Percentiles rank a stretch among this genome's conserved stretches.
Evolutionary conservation across 176 grass and related monocot species (phyloP).

Genomic region (Avena sativa): DNA sequence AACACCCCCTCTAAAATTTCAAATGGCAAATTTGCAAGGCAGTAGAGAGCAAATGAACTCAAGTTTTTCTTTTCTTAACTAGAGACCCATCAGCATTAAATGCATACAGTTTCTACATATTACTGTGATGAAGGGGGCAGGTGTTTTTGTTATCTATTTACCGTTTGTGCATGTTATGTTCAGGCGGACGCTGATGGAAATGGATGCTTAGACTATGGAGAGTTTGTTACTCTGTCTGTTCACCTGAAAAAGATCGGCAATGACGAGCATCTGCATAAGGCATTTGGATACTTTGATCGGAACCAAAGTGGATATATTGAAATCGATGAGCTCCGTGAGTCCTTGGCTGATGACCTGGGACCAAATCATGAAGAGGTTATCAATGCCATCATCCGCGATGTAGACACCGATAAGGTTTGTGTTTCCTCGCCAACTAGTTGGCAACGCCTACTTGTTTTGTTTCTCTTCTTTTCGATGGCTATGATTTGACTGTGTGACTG

Average conservation of each 20-base stretch:
- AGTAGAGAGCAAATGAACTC: background rate
- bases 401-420: slow-evolving; percentile 92
- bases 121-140: background rate
- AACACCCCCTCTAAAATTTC: background rate
- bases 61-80: background rate
- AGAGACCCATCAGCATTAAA: background rate
- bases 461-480: background rate
- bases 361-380: slow-evolving; percentile 82
- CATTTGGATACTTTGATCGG: slow-evolving; percentile 85
- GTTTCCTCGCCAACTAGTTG: background rate
- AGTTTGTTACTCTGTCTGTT: slow-evolving; percentile 87
- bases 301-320: slow-evolving; percentile 87
- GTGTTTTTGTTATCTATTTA: slow-evolving; percentile 44
- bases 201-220: slow-evolving; percentile 76
- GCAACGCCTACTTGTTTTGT: slow-evolving; percentile 12
- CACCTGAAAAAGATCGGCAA: slow-evolving; percentile 80
- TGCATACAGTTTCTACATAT: background rate
- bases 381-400: slow-evolving; percentile 85
- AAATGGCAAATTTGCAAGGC: background rate
- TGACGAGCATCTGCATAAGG: slow-evolving; percentile 87
- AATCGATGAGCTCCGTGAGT: slow-evolving; percentile 72
- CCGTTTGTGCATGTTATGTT: slow-evolving; percentile 39
- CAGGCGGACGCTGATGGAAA: slow-evolving; percentile 90
- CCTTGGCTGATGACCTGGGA: slow-evolving; percentile 76
- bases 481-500: background rate